Conservation (phyloP, 202 grass and related monocot species). For the Hordeum pubiflorum region DNA sequence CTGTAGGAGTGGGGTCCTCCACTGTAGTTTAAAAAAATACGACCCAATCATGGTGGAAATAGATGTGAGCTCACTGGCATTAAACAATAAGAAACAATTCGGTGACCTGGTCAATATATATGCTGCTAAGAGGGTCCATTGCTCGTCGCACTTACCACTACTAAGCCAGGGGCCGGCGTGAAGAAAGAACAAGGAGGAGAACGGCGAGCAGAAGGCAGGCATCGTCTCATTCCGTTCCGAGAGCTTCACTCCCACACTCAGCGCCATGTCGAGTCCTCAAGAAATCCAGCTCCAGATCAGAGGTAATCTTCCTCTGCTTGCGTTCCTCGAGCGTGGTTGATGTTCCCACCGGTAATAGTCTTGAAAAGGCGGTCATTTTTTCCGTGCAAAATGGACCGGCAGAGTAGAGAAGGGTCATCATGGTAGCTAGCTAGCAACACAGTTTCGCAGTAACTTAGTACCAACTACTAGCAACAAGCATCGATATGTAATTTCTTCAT, state of each 20-base stretch:
- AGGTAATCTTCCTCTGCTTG: conserved; percentile 23
- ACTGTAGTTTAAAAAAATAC: background rate
- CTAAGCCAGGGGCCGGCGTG: background rate
- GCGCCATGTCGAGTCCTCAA: conserved; percentile 35
- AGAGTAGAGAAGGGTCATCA: background rate
- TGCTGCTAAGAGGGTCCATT: background rate
- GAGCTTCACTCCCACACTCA: too few species aligned
- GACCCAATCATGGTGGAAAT: background rate
- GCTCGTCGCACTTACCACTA: background rate
- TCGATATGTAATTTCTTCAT: background rate
- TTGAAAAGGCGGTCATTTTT: background rate
- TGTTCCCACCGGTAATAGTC: background rate
- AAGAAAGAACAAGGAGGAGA: background rate
- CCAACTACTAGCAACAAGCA: background rate
- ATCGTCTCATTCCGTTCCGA: background rate
- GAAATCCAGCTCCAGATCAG: conserved; percentile 51
- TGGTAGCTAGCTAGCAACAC: too few species aligned
- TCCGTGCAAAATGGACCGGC: background rate
- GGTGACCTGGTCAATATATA: conserved; percentile 3
- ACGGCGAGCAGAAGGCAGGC: background rate
- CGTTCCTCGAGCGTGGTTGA: background rate
- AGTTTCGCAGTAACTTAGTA: background rate
- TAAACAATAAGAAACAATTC: background rate
- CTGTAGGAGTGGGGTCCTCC: background rate
- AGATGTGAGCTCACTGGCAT: background rate